A percentile compares a stretch with the other conserved stretches of the same genome.
phyloP scores from a whole-genome alignment of 129 eudicot species.

The Sambucus nigra region DNA sequence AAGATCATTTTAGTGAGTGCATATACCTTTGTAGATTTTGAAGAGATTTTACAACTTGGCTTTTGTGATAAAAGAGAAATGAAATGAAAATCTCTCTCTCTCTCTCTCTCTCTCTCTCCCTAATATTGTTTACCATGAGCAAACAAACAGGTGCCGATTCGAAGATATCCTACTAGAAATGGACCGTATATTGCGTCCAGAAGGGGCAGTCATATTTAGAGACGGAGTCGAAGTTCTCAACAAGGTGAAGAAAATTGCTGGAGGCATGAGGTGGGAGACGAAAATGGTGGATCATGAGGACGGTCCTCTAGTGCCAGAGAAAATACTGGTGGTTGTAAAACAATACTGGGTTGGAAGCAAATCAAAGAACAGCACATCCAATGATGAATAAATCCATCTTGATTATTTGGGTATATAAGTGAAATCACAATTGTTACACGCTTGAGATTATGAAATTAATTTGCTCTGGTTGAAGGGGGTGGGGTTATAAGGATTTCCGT shows the following conservation, averaged over 20 bases:
- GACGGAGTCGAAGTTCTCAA: slow-evolving; percentile 76
- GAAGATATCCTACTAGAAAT: slow-evolving; percentile 89
- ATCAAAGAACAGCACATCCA: slow-evolving; percentile 36
- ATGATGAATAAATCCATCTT: slow-evolving; percentile 23
- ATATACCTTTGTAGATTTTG: too few relatives aligned
- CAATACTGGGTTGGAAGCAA: slow-evolving; percentile 67
- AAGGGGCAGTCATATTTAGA: slow-evolving; percentile 68
- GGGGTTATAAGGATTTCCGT: background rate
- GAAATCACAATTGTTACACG: background rate
- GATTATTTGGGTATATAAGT: slow-evolving; percentile 1
- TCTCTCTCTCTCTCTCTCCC: background rate
- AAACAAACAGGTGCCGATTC: slow-evolving; percentile 52
- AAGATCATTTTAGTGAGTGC: too few relatives aligned
- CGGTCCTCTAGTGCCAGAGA: slow-evolving; percentile 81
- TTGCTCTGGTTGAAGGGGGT: slow-evolving; percentile 5
- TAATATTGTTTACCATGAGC: too few relatives aligned
- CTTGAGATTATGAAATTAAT: background rate
- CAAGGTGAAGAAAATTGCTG: slow-evolving; percentile 56
- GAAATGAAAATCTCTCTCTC: too few relatives aligned
- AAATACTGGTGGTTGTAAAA: slow-evolving; percentile 59
- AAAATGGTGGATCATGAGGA: slow-evolving; percentile 86
- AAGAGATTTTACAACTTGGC: too few relatives aligned
- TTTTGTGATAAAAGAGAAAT: too few relatives aligned
- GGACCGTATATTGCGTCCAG: slow-evolving; percentile 93
- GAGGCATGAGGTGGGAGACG: slow-evolving; percentile 88